A percentile compares a stretch with the other conserved stretches of the same genome.
phyloP scores from a whole-genome alignment of 306 rosid species.

The Pyrus bretschneideri region DNA sequence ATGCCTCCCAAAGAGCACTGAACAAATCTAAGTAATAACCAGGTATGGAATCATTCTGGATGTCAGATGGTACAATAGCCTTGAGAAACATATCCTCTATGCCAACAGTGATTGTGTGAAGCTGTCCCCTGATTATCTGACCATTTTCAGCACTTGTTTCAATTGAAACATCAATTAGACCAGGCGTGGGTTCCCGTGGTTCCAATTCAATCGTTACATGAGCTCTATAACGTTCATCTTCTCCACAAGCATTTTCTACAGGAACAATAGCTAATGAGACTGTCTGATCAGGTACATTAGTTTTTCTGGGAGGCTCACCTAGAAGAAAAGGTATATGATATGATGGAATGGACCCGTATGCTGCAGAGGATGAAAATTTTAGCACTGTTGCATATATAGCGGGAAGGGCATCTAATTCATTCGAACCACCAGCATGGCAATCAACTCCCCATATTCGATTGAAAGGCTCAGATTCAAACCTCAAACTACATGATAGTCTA shows the following conservation, averaged over 20 bases:
- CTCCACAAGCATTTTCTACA: constrained; percentile 42
- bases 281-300: constrained; percentile 30
- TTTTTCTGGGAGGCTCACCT: constrained; percentile 57
- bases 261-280: constrained; percentile 65
- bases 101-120: constrained; percentile 70
- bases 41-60: constrained; percentile 40
- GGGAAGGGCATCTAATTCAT: constrained; percentile 60
- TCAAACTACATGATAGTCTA: constrained; percentile 59
- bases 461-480: constrained; percentile 63
- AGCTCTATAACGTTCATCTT: constrained; percentile 53
- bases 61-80: constrained; percentile 58
- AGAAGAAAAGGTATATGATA: constrained; percentile 82
- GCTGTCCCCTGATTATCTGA: constrained; percentile 73
- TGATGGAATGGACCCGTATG: constrained; percentile 73
- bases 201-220: constrained; percentile 65
- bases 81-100: constrained; percentile 94
- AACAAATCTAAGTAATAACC: constrained; percentile 62
- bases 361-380: constrained; percentile 76
- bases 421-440: constrained; percentile 30
- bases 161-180: constrained; percentile 68
- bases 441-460: constrained; percentile 49
- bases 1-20: constrained; percentile 90
- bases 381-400: constrained; percentile 88
- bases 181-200: constrained; percentile 94
- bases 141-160: constrained; percentile 83